Percentiles rank a stretch among this genome's conserved stretches.
Conservation (phyloP, 768 basidiomycete species). For the Tricholoma terreum region DNA sequence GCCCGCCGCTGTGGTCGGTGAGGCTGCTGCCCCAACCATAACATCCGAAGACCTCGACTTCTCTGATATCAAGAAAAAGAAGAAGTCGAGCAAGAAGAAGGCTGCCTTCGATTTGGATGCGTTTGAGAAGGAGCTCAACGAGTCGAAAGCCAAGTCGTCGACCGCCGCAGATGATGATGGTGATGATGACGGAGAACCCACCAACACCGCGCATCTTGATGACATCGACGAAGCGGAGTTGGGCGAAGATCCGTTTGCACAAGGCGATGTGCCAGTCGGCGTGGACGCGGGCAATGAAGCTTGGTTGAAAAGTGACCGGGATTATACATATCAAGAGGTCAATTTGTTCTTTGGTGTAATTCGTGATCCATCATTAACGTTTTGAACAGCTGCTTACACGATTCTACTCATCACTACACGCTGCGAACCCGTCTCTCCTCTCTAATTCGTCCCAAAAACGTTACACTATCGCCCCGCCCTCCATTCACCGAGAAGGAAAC, state of each 20-base stretch:
- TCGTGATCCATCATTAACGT: background rate
- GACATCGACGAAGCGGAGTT: slow-evolving; percentile 79
- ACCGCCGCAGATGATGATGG: slow-evolving; percentile 52
- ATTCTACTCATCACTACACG: slow-evolving; percentile 88
- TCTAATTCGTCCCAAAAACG: slow-evolving; percentile 82
- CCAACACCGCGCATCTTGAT: slow-evolving; percentile 61
- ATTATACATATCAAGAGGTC: slow-evolving; percentile 95
- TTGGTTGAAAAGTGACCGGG: slow-evolving; percentile 91
- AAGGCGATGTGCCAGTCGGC: slow-evolving; percentile 51
- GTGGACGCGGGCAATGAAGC: slow-evolving; percentile 78
- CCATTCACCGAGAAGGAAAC: slow-evolving; percentile 91
- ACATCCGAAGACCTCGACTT: slow-evolving; percentile 85
- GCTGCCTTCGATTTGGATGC: slow-evolving; percentile 86
- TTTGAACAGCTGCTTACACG: slow-evolving; percentile 81
- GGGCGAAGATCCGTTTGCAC: slow-evolving; percentile 85
- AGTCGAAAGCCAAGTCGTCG: slow-evolving; percentile 58
- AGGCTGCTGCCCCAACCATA: slow-evolving; percentile 41
- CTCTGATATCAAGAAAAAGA: slow-evolving; percentile 96
- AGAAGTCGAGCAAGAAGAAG: slow-evolving; percentile 86
- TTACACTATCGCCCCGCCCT: slow-evolving; percentile 96
- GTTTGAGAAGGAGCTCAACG: slow-evolving; percentile 88
- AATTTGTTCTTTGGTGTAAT: slow-evolving; percentile 13
- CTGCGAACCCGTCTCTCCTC: slow-evolving; percentile 89
- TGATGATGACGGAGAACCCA: slow-evolving; percentile 53
- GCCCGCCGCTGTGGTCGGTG: slow-evolving; percentile 44